Evolutionary conservation across 345 rosid species (phyloP).

Genomic region (Dimocarpus longan): DNA sequence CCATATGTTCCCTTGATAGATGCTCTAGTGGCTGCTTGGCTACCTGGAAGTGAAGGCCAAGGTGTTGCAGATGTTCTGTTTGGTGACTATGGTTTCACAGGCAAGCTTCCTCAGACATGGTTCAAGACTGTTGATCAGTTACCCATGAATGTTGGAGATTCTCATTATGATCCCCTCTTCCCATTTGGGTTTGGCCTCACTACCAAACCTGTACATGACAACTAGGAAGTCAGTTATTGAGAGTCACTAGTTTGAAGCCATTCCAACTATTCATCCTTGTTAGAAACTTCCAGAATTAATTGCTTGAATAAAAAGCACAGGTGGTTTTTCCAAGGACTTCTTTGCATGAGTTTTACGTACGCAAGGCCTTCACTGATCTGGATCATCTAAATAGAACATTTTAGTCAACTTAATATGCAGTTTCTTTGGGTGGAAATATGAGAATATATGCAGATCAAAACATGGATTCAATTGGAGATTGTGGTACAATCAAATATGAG

Average conservation of each 20-base stretch:
- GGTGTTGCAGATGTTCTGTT: constrained; percentile 53
- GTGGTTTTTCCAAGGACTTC: not conserved
- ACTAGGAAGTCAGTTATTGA: not conserved
- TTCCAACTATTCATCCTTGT: not conserved
- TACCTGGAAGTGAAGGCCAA: constrained; percentile 59
- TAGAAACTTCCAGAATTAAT: not conserved
- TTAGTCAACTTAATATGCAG: too few species aligned
- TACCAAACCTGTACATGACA: constrained; percentile 27
- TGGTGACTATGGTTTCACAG: constrained; percentile 54
- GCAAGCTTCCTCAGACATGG: constrained; percentile 65
- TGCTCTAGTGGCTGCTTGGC: constrained; percentile 59
- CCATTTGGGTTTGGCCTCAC: constrained; percentile 65
- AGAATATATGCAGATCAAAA: too few species aligned
- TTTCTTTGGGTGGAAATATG: too few species aligned
- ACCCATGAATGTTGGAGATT: constrained; percentile 72
- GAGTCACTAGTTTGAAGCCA: not conserved
- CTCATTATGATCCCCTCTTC: constrained; percentile 58
- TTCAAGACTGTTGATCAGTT: constrained; percentile 69
- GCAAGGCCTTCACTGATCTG: not conserved
- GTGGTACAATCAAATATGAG: not conserved
- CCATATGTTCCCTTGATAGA: constrained; percentile 36
- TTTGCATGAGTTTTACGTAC: not conserved
- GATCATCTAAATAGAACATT: too few species aligned
- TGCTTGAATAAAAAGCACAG: not conserved
- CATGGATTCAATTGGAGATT: too few species aligned